Evolutionary conservation across 139 green algal species (phyloP).

Genomic region (Desmodesmus armatus): DNA sequence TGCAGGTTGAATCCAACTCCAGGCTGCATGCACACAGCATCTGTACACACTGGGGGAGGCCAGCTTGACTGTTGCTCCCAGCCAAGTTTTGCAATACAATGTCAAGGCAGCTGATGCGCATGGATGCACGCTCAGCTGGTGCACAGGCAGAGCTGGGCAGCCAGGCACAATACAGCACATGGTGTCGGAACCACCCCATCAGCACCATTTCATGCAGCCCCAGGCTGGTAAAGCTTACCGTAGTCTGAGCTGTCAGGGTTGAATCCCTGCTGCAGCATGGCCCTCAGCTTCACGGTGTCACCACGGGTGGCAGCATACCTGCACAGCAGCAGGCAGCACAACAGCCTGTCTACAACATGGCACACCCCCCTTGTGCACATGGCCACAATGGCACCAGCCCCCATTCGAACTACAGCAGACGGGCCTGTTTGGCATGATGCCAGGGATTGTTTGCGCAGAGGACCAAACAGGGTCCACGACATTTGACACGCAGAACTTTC

Average conservation of each 20-base stretch:
- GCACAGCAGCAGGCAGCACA: neutral
- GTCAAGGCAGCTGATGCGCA: no score
- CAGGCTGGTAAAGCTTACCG: neutral
- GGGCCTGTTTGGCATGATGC: no score
- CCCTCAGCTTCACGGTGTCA: conserved; percentile 44
- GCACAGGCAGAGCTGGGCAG: neutral
- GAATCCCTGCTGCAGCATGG: conserved; percentile 70
- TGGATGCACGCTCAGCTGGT: no score
- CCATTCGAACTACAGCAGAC: neutral
- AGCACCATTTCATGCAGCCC: neutral
- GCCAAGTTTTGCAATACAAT: no score
- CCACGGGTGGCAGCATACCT: conserved; percentile 52
- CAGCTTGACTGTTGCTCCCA: no score
- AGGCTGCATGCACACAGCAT: neutral
- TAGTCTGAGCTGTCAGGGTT: conserved; percentile 44
- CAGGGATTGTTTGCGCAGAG: no score
- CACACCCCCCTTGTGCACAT: neutral
- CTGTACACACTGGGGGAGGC: no score
- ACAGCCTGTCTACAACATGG: neutral
- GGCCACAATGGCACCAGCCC: neutral
- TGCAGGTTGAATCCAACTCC: conserved; percentile 45
- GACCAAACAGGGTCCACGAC: no score
- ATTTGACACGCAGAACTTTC: no score
- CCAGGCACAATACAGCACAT: no score
- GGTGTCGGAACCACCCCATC: neutral